Evolutionary conservation across 768 basidiomycete species (phyloP), one percentile per base, ranked within the genome.

Genomic region (Baorangia bicolor): DNA sequence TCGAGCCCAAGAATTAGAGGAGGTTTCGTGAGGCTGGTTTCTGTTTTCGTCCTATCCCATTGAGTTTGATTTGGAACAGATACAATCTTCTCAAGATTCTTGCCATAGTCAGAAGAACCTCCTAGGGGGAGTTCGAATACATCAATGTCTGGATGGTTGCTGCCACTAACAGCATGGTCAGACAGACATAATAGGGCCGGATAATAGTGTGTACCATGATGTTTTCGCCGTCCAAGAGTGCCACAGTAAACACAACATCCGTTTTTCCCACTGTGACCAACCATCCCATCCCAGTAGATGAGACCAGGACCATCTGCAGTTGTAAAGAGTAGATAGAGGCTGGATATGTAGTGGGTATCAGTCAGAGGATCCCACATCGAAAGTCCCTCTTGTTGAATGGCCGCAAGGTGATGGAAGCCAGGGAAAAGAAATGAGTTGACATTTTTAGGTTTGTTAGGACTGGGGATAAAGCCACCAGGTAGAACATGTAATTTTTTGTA

Each of bases 401-500:
- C 20, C 11, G 39, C 21, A 6, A 40, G 39, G 6, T 40, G 39
- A 9, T 40, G 39, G 0, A 35, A 14, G 14, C 16, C 34, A 16
- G 34, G 39, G 13, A 40, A 40, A 4, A 40, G 39, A 21, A 40
- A 40, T 4, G 12, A 40, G 2, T 40, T 5, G 6, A 40, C 5
- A 14, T 40, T 40, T 9, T 40, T 40, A 0, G 56, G 51, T 5
- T 53, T 57, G 1, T 52, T 57, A 0, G 45, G 44, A 2, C 56
- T 40, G 1, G 49, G 56, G 8, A 57, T 57, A 20, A 58, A 49
- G 4, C 34, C 40, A 4, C 59, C 49, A 2, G 56, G 52, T 0
- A 58, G 8, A 2, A 59, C 47, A 20, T 42, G 2, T 0, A 30
- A 5, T n/a, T 56, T 59, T 14, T 39, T 27, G 42, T 59, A 59